Evolutionary conservation across 2,329 filamentous ascomycete species (phyloP), one percentile per base, ranked within the genome.

Genomic region (Hypoxylon rubiginosum): DNA sequence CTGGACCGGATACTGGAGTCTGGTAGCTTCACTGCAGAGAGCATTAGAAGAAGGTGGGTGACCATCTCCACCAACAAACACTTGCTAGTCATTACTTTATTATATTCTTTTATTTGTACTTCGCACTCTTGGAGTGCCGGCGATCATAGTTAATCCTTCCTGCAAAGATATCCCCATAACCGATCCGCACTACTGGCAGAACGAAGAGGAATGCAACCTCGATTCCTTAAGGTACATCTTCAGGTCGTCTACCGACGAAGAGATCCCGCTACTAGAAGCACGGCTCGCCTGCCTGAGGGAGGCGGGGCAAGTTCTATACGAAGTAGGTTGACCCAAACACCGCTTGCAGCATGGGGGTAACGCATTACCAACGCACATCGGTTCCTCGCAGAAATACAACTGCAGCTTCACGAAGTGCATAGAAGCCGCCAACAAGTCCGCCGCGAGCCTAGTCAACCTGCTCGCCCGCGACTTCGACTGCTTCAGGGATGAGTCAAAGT

Each of bases 1-100:
- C 62, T 98, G 94, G 93, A 97, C 94, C 0, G 96, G 96, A 3
- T 99, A 99, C 79, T 97, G 92, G 90, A 97, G 94, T 77, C 81
- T 99, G 60, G 93, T 98, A 19, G 96, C 96, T 24, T 88, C 92
- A 21, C 79, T 99, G 73, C 92, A 94, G 78, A 85, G 96, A 73
- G 97, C 94, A 1, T 81, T 98, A 45, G 94, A 98, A 55, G 94
- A 97, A 84, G 91, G 92, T 91, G 75, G 77, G 79, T 76, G 9
- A 10, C 64, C 24, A 24, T 21, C 1, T 49, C 11, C 51, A 54
- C 30, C 30, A 15, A 41, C 36, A 52, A 41, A 48, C 28, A 24
- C 21, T 55, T 34, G 1, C 45, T 7, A 4, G 4, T 7, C 26
- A 28, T 28, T 28, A 28, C 26, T 28, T 28, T 28, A 4, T 55